Evolutionary conservation across 768 basidiomycete genomes (phyloP), one percentile per base, ranked within the genome.

Genomic region (Clitopilus hobsonii): DNA sequence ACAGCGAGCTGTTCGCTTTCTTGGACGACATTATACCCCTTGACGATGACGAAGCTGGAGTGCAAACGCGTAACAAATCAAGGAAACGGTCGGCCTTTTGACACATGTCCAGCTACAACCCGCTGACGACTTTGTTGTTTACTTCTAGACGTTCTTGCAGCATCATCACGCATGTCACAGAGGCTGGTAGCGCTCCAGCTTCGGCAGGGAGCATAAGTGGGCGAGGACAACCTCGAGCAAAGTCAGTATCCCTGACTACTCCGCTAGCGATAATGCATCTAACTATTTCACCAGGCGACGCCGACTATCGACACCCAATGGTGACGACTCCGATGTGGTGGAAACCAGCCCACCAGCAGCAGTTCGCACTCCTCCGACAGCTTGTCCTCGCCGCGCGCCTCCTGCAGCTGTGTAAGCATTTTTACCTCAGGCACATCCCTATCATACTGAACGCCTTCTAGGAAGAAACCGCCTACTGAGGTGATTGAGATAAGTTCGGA

Each of bases 21-120:
- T 61, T 91, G 65, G 89, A 91, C 58, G 81, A 84, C 8, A 80
- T 91, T 38, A 76, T 88, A 38, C 84, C 88, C 1, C 68, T 83
- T 38, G 85, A 83, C n/a, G 85, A 85, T 5, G 81, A 78, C 6
- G 84, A 86, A 57, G 71, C 5, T 36, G 72, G 76, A 16, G 73
- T 65, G 59, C 72, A 69, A 28, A 71, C 68, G 54, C 77, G 70
- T 49, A 73, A 60, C 59, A 78, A 71, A 67, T 45, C 41, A 2
- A 45, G 18, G 41, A 45, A 45, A 18, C 6, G 38, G 41, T 45
- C n/a, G 4, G 41, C 22, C 22, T 6, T 23, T 45, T 5, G 2
- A 16, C 18, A 5, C n/a, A 10, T 18, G 18, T 23, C 18, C n/a
- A 3, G 3, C 10, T 36, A 36, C 32, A 14, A 36, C 13, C 32